Evolutionary conservation across 2,329 filamentous ascomycete genomes (phyloP).

Genomic region (Metarhizium album): DNA sequence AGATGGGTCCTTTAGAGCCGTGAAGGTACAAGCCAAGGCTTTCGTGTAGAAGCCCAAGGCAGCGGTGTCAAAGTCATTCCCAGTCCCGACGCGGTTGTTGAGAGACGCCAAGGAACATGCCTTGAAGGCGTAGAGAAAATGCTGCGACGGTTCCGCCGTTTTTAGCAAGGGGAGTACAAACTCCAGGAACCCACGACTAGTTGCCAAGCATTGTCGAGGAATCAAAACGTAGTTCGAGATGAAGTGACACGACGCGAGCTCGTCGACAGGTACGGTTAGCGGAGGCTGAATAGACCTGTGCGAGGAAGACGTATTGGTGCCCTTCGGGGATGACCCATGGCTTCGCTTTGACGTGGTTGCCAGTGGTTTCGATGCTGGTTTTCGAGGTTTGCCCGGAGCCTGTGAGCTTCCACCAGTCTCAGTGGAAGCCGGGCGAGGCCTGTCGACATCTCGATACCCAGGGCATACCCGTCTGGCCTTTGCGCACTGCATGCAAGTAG

Average conservation of each 20-base stretch:
- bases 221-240: constrained; percentile 47
- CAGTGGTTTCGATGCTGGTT: constrained; percentile 53
- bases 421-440: constrained; percentile 27
- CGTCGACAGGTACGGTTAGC: constrained; percentile 36
- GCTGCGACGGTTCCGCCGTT: constrained; percentile 27
- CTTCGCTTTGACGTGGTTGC: constrained; percentile 41
- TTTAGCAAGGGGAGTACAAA: constrained; percentile 45
- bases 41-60: constrained; percentile 41
- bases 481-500: constrained; percentile 51
- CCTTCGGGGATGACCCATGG: constrained; percentile 20
- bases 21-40: constrained; percentile 40
- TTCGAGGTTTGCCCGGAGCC: constrained; percentile 35
- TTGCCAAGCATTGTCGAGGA: constrained; percentile 30
- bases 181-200: constrained; percentile 44
- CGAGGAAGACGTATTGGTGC: constrained; percentile 3
- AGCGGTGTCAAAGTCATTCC: constrained; percentile 20
- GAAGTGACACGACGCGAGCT: constrained; percentile 48
- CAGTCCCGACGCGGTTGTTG: constrained; percentile 34
- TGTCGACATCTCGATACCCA: constrained; percentile 58
- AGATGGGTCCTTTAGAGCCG: constrained; percentile 38
- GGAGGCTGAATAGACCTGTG: constrained; percentile 13
- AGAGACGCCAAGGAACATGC: constrained; percentile 47
- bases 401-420: constrained; percentile 32
- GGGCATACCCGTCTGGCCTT: constrained; percentile 52
- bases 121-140: constrained; percentile 44